Evolutionary conservation across 306 rosid genomes (phyloP), one percentile per base, ranked within the genome.

Genomic region (Cercis canadensis): DNA sequence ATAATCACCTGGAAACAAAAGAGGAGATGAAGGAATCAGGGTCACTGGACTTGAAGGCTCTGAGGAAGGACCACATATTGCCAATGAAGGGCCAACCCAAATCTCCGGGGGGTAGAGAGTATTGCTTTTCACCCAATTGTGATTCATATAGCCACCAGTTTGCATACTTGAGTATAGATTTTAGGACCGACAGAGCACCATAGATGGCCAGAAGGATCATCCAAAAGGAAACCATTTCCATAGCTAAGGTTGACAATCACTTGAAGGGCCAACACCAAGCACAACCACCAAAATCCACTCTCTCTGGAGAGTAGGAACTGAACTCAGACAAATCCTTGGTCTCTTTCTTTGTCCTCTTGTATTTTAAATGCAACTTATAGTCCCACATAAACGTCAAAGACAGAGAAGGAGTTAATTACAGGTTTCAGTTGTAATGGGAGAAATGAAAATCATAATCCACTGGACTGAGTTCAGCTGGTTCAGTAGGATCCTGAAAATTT

Each of bases 31-130:
- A 93, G 41, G 98, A 79, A 62, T 90, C 97, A 47, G 98, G 98
- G 14, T 86, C 70, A 13, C 19, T 13, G 44, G 97, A 87, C 84
- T 90, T 93, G 96, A 93, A 93, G 55, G 98, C 97, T 55, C 54
- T 29, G 45, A 90, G 96, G 75, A 93, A 93, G 81, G 96, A 75
- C 98, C 94, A 93, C 98, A 93, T 93, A 55, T 90, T 93, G 52
- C 98, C 98, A 36, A 93, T 80, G 89, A 88, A 82, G 62, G 97
- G 98, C 92, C 84, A 87, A 0, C 98, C 98, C 78, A 90, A 61
- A 73, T 93, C 92, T 31, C 98, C 98, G 0, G 98, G 98, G 7
- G 98, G 98, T 9, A 93, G 83, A 53, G 73, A 74, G 75, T 74
- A 80, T 73, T 76, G 85, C 74, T 58, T 81, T 8, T 45, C 82